Conservation (phyloP, 1,284 basidiomycete species). For the Trichosporon coremiiforme region DNA sequence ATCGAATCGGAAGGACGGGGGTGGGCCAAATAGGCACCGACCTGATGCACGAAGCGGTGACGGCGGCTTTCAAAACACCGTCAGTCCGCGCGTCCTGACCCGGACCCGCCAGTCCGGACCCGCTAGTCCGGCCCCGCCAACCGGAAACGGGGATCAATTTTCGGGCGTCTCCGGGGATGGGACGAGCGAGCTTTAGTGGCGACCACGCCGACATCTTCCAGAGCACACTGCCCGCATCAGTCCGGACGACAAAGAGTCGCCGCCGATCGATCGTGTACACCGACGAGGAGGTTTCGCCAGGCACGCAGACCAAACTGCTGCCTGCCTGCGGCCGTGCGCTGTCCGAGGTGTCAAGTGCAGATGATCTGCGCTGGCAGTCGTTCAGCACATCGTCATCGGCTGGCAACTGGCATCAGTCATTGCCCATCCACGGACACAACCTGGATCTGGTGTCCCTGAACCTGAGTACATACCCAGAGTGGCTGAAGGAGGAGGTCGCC, state of each 20-base stretch:
- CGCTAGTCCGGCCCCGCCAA: constrained; percentile 31
- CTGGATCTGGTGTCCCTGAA: constrained; percentile 43
- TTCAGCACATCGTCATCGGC: constrained; percentile 48
- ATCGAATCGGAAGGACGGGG: neutral
- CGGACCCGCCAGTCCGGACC: too few relatives aligned
- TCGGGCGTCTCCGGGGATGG: constrained; percentile 30
- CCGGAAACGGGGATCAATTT: constrained; percentile 33
- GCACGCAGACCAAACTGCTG: constrained; percentile 15
- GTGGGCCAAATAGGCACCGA: too few relatives aligned
- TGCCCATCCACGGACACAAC: constrained; percentile 20
- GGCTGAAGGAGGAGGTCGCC: constrained; percentile 31
- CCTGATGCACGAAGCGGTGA: neutral
- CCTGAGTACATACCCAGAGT: constrained; percentile 40
- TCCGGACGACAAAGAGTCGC: constrained; percentile 27
- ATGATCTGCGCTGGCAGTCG: constrained; percentile 44
- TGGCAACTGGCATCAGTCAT: constrained; percentile 20
- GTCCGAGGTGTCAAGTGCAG: constrained; percentile 40
- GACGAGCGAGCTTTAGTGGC: constrained; percentile 25
- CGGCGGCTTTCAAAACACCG: constrained; percentile 19
- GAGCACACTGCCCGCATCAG: constrained; percentile 40
- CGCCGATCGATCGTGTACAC: neutral
- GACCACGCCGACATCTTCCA: constrained; percentile 53
- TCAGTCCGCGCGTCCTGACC: neutral
- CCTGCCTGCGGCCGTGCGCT: constrained; percentile 31
- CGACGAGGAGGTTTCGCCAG: constrained; percentile 26